Percentiles rank a stretch among this genome's conserved stretches.
These are phyloP conservation scores for Neonectria neomacrospora DNA, from an alignment of 2,329 filamentous ascomycete genomes.

Conservation along the genomic window DNA sequence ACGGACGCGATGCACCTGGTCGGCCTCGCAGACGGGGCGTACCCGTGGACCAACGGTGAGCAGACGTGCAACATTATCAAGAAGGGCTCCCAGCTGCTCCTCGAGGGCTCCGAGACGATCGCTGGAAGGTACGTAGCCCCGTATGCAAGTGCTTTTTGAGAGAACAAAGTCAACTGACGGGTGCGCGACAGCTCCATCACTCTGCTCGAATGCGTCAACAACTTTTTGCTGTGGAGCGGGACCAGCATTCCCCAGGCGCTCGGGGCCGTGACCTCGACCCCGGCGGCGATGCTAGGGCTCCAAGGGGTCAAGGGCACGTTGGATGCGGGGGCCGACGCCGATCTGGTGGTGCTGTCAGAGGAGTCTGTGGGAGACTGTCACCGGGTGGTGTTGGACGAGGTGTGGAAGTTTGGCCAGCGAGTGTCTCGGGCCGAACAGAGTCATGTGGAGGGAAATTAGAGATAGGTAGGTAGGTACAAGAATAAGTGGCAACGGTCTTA, in stretches of 20 bases:
- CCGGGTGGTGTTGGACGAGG: conserved; percentile 74
- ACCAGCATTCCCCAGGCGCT: conserved; percentile 75
- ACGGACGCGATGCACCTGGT: conserved; percentile 93
- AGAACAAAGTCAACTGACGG: conserved; percentile 13
- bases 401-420: conserved; percentile 80
- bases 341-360: conserved; percentile 75
- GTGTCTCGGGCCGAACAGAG: conserved; percentile 50
- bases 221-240: conserved; percentile 81
- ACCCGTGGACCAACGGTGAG: conserved; percentile 84
- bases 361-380: conserved; percentile 55
- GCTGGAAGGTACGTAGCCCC: conserved; percentile 69
- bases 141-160: neutral
- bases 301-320: conserved; percentile 73
- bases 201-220: conserved; percentile 84
- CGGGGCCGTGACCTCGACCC: conserved; percentile 78
- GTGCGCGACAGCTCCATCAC: conserved; percentile 67
- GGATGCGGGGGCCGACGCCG: conserved; percentile 72
- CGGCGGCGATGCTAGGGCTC: conserved; percentile 80
- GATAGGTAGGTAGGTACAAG: neutral
- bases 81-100: conserved; percentile 75
- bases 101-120: conserved; percentile 83
- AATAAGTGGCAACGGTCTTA: conserved; percentile 1
- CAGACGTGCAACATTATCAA: conserved; percentile 71
- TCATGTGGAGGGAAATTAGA: conserved; percentile 30
- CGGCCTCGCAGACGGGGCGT: conserved; percentile 84